Evolutionary conservation across 108 stramenopile genomes (phyloP), one percentile per base, ranked within the genome.

Genomic region (Cyclostephanos tholiformis): DNA sequence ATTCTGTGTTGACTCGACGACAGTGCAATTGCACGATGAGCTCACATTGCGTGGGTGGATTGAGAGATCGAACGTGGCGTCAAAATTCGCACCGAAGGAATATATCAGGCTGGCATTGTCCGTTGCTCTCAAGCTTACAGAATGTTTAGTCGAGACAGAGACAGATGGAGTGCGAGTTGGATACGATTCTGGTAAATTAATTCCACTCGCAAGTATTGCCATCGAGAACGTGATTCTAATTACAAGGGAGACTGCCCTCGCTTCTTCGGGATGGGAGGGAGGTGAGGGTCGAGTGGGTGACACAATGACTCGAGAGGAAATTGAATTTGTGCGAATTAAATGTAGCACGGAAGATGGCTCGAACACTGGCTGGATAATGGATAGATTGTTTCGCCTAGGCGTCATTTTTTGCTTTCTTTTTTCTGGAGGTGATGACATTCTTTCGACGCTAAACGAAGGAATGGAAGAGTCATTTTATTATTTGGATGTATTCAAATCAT

Each of bases 51-150:
- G 49, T 0, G 22, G 23, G 49, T 72, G 71, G 71, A 53, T 72
- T 55, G 52, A 53, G 6, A 16, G 35, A 26, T 63, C 71, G 13
- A 63, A 52, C 25, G 71, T 13, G 6, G 39, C 58, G 8, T 4
- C 17, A 16, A 20, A 19, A 46, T 19, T 14, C 32, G 43, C 32
- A 35, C 38, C 56, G 14, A 20, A 39, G 4, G 13, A 26, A 43
- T 75, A 75, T 25, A 36, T 61, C 20, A 46, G 50, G 23, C 60
- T 58, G 36, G 74, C 74, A 35, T 1, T 75, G n/a, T 35, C 16
- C 6, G 14, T 75, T 67, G 74, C 74, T n/a, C 27, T 75, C 25
- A 75, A 75, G 32, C n/a, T 75, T 19, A 67, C 57, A 0, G 66
- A 75, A 32, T 67, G 11, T 60, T 27, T 75, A 29, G 36, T 67